Base-by-base conservation (phyloP, 2,329 filamentous ascomycete species). In the Exophiala oligosperma region DNA sequence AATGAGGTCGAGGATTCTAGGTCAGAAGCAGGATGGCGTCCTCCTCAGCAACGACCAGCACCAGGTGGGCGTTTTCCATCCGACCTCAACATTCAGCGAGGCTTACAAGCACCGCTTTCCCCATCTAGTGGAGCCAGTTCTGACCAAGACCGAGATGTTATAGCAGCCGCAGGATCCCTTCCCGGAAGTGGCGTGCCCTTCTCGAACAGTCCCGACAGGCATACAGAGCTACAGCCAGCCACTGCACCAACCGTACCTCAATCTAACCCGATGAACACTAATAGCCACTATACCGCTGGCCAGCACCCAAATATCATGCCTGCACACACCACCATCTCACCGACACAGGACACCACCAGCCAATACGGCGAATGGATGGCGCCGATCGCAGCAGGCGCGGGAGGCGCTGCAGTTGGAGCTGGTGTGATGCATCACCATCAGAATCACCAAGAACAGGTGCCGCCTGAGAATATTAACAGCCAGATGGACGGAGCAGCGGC, bases 31-130 rank as follows among this genome's bases (percentile, higher is more conserved):
- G 72, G 74, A 54, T 72, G 75, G 67, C 65, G 65, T 59, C 70
- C 72, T 51, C 71, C 70, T 67, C 79, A 83, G 68, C 83, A 83
- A 74, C 87, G 92, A 74, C 90, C 91, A 72, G 86, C 90, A 83
- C 87, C 91, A 86, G 93, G 92, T 87, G 93, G 93, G 81, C 87
- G 92, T 75, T 99, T 99, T 79, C 93, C 93, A 77, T 95, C 90
- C 77, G 92, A 97, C 80, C 80, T 97, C 69, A 86, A 92, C 79
- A 84, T 96, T 73, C 89, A 92, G 74, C 87, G 90, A 79, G 87
- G 89, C 81, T 86, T 91, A 85, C 88, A 92, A 76, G 86, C 84
- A 71, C 85, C 89, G 71, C 80, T 87, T 72, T 91, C 90, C 71
- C 89, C 89, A 61, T 90, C 89, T 81, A 95, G 90, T 80, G 85